These are phyloP conservation scores for Talaromyces sp. DNA, from an alignment of 2,329 filamentous ascomycete genomes.

Conservation along the genomic window DNA sequence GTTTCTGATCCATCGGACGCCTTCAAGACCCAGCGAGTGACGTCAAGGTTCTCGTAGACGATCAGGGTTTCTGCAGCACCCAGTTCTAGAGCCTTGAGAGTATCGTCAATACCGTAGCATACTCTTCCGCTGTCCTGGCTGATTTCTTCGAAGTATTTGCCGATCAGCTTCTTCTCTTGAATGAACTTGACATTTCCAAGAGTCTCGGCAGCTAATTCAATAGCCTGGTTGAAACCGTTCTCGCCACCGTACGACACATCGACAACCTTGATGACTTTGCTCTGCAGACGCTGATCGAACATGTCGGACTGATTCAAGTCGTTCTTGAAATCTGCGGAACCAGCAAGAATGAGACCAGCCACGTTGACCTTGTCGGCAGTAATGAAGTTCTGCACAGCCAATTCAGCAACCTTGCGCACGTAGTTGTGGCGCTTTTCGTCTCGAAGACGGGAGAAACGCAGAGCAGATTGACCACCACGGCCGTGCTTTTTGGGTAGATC, in stretches of 20 bases:
- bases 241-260: conserved; percentile 98
- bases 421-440: conserved; percentile 99
- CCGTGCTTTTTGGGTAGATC: conserved; percentile 99
- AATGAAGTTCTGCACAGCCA: conserved; percentile 98
- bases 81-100: conserved; percentile 90
- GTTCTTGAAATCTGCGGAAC: conserved; percentile 99
- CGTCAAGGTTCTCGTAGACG: conserved; percentile 94
- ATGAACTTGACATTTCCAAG: conserved; percentile 99
- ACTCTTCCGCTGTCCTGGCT: conserved; percentile 95
- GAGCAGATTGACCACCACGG: conserved; percentile 97
- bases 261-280: conserved; percentile 98
- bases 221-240: conserved; percentile 99
- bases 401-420: conserved; percentile 94
- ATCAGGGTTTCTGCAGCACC: conserved; percentile 93
- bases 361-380: conserved; percentile 98
- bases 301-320: conserved; percentile 96
- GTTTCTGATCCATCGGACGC: conserved; percentile 66
- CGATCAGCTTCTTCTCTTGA: conserved; percentile 99
- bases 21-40: conserved; percentile 88
- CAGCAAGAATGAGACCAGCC: conserved; percentile 87
- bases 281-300: conserved; percentile 85
- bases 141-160: conserved; percentile 98
- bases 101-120: conserved; percentile 97
- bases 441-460: conserved; percentile 98
- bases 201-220: conserved; percentile 90